A percentile compares a stretch with the other conserved stretches of the same genome.
Evolutionary conservation across 805 yeast species (phyloP).

Genomic region (Scheffersomyces coipomensis): DNA sequence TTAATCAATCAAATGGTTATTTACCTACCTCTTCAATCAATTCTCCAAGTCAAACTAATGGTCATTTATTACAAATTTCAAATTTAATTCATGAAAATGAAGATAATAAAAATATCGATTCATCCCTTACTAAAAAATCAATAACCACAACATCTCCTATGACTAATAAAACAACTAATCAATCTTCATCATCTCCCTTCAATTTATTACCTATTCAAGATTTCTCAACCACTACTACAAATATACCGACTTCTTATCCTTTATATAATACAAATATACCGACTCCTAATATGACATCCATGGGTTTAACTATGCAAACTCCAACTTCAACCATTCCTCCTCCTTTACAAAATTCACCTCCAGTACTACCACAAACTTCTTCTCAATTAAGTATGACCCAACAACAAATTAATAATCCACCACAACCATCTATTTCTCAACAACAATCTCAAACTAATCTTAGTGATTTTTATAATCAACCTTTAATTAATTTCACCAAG

Average conservation of each 20-base stretch:
- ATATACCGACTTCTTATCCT: not conserved
- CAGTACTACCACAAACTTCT: conserved; percentile 1
- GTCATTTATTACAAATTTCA: conserved; percentile 15
- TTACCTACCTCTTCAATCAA: not conserved
- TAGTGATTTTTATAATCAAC: conserved; percentile 1
- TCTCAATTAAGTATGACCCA: not conserved
- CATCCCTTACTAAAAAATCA: too few species aligned
- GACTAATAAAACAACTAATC: too few species aligned
- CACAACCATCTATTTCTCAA: not conserved
- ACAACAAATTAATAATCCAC: not conserved
- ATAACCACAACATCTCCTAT: too few species aligned
- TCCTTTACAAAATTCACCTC: not conserved
- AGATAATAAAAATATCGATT: not conserved
- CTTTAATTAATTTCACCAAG: not conserved
- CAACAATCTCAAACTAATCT: not conserved
- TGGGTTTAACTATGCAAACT: too few species aligned
- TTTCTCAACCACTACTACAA: too few species aligned
- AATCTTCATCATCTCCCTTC: too few species aligned
- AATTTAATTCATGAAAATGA: conserved; percentile 14
- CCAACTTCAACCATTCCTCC: not conserved
- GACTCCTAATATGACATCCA: too few species aligned
- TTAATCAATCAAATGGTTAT: too few species aligned
- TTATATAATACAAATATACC: not conserved
- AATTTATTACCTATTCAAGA: too few species aligned
- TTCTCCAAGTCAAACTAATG: not conserved